Conservation (phyloP, 805 yeast genomes). For the Cyberlindnera galapagoensis region DNA sequence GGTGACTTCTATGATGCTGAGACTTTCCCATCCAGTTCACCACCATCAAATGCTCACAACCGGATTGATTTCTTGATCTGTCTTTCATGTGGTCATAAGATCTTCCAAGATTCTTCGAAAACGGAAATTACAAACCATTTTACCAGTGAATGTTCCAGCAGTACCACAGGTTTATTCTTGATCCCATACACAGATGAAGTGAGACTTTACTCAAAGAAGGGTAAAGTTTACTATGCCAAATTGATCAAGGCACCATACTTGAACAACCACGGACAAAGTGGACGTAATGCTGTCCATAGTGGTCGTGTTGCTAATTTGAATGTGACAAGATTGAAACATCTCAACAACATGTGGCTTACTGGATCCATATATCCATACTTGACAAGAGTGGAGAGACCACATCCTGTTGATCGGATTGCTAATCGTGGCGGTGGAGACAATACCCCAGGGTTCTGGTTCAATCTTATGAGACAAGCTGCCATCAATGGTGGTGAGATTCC, state of each 20-base stretch:
- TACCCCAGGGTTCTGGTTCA: slow-evolving; percentile 11
- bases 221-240: slow-evolving; percentile 25
- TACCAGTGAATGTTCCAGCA: slow-evolving; percentile 13
- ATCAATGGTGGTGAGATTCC: slow-evolving; percentile 18
- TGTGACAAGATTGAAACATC: slow-evolving; percentile 44
- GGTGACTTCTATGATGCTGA: slow-evolving; percentile 4
- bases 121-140: slow-evolving; percentile 28
- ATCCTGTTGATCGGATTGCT: background rate
- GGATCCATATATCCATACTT: slow-evolving; percentile 50
- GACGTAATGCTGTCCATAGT: slow-evolving; percentile 44
- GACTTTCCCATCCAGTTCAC: slow-evolving; percentile 9
- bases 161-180: slow-evolving; percentile 30
- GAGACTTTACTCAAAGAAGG: slow-evolving; percentile 17
- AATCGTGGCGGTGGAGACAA: slow-evolving; percentile 17
- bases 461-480: slow-evolving; percentile 14
- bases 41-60: slow-evolving; percentile 8
- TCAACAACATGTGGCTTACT: slow-evolving; percentile 56
- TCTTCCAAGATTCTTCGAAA: slow-evolving; percentile 26
- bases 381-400: slow-evolving; percentile 21
- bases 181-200: slow-evolving; percentile 30
- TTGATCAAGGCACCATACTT: slow-evolving; percentile 62
- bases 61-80: slow-evolving; percentile 40
- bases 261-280: slow-evolving; percentile 71
- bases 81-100: slow-evolving; percentile 38
- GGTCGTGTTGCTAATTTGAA: slow-evolving; percentile 52